Base-by-base conservation (phyloP, 108 stramenopile genomes). In the Pseudonitzschia pungens region DNA sequence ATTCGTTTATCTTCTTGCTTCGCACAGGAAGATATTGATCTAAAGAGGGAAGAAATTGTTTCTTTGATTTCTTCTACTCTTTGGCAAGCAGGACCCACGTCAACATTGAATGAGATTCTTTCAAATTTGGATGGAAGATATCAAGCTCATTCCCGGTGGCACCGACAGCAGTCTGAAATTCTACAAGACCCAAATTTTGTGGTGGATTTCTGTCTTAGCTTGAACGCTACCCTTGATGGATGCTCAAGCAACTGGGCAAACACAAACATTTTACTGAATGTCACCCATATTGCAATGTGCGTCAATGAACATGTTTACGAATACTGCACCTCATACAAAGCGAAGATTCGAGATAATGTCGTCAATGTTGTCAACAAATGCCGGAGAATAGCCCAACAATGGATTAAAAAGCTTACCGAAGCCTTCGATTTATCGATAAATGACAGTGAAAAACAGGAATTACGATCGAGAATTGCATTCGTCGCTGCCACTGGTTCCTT, bases 161-260 rank as follows among this genome's bases (percentile, higher is more conserved):
- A 56, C 20, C 55, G 55, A 27, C 21, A 56, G 55, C 55, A 21
- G 55, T 21, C 55, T 20, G 55, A 2, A 56, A 56, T 56, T 26
- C 55, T 56, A 26, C 21, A 56, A 56, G 55, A 56, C 55, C 26
- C 55, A 56, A 4, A 56, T 0, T 56, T 56, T 56, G 55, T 20
- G 8, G 1, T 10, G 26, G 0, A 56, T 56, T 10, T 56, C 55
- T 56, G 55, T 18, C 10, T 11, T 1, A 11, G 11, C 20, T 56
- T 56, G 55, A 11, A 56, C 8, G 55, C 55, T 10, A 56, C 55
- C 8, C 21, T 56, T 9, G 55, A 56, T 20, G 26, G 55, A 18
- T 56, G 55, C 55, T 56, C 55, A 20, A 56, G 55, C 26, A 56
- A 27, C 55, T 56, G 55, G 55, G 55, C 55, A 26, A 56, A 56